A percentile compares a stretch with the other conserved stretches of the same genome.
phyloP scores from a whole-genome alignment of 2,329 filamentous ascomycete genomes.

The Nemania sp. region DNA sequence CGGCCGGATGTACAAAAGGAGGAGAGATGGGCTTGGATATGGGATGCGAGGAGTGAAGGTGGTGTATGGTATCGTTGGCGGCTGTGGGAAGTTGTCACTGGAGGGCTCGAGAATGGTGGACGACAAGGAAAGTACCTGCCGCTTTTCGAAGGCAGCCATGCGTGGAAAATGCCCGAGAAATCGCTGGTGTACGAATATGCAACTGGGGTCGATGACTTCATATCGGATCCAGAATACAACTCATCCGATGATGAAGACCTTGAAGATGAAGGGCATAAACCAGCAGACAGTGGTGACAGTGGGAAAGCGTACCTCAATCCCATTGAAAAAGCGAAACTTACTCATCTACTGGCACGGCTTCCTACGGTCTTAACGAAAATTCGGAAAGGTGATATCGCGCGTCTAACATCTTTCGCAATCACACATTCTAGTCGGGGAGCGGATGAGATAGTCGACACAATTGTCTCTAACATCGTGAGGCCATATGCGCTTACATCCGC shows the following conservation, averaged over 20 bases:
- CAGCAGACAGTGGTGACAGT: constrained; percentile 44
- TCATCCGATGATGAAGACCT: constrained; percentile 82
- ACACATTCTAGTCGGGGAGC: constrained; percentile 82
- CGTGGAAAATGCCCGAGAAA: constrained; percentile 77
- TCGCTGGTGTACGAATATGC: constrained; percentile 79
- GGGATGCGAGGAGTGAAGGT: constrained; percentile 77
- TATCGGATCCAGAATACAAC: constrained; percentile 82
- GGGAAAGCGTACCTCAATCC: constrained; percentile 75
- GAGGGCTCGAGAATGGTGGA: constrained; percentile 49
- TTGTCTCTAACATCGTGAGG: constrained; percentile 77
- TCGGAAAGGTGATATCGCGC: constrained; percentile 81
- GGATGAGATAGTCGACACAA: constrained; percentile 88
- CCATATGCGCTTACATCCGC: constrained; percentile 75
- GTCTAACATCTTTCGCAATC: constrained; percentile 86
- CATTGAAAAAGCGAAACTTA: constrained; percentile 79
- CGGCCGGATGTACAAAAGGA: constrained; percentile 80
- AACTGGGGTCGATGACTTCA: constrained; percentile 75
- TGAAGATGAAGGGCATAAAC: constrained; percentile 59
- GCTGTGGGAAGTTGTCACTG: constrained; percentile 83
- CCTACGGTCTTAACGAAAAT: constrained; percentile 75
- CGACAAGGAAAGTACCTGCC: constrained; percentile 59
- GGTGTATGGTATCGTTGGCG: constrained; percentile 94
- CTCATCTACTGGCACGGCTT: constrained; percentile 80
- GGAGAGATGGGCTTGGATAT: constrained; percentile 93
- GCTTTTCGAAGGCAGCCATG: constrained; percentile 75